A percentile compares a stretch with the other conserved stretches of the same genome.
phyloP scores from a whole-genome alignment of 139 green algal species.

The Chlamydomonas schloesseri region DNA sequence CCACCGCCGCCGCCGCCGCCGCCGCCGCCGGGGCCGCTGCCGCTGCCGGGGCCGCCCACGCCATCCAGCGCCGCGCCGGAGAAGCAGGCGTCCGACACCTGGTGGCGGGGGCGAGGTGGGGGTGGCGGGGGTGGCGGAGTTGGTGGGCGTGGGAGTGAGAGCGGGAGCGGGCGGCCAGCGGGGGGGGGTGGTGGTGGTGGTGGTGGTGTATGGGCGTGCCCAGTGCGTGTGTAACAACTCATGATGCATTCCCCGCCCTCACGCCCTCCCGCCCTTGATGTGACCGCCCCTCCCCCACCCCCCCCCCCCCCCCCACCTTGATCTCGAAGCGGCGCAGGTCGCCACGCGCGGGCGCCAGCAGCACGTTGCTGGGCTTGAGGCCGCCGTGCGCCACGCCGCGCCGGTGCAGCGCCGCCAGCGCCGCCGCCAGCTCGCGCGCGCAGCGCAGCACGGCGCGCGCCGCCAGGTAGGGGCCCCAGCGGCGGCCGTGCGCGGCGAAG shows the following conservation, averaged over 20 bases:
- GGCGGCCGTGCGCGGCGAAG: not conserved
- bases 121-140: not conserved
- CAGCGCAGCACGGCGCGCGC: slow-evolving; percentile 6
- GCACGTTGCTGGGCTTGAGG: slow-evolving; percentile 79
- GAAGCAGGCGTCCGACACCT: slow-evolving; percentile 12
- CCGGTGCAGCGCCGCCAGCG: slow-evolving; percentile 67
- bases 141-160: too few species aligned
- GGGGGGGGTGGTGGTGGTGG: too few species aligned
- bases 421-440: slow-evolving; percentile 48
- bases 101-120: not conserved
- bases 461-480: slow-evolving; percentile 1
- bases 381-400: slow-evolving; percentile 73
- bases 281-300: too few species aligned
- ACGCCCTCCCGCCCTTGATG: too few species aligned
- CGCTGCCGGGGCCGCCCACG: not conserved
- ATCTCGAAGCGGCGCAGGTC: slow-evolving; percentile 36
- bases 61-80: not conserved
- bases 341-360: slow-evolving; percentile 53
- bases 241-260: too few species aligned
- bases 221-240: too few species aligned
- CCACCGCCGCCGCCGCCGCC: too few species aligned
- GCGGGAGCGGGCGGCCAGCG: too few species aligned
- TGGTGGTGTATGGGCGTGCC: too few species aligned
- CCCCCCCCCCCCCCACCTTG: not conserved
- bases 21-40: too few species aligned